Percentiles rank a stretch among this genome's conserved stretches.
These are phyloP conservation scores for Globisporangium echinulatum DNA, from an alignment of 352 stramenopile genomes.

Conservation along the genomic window DNA sequence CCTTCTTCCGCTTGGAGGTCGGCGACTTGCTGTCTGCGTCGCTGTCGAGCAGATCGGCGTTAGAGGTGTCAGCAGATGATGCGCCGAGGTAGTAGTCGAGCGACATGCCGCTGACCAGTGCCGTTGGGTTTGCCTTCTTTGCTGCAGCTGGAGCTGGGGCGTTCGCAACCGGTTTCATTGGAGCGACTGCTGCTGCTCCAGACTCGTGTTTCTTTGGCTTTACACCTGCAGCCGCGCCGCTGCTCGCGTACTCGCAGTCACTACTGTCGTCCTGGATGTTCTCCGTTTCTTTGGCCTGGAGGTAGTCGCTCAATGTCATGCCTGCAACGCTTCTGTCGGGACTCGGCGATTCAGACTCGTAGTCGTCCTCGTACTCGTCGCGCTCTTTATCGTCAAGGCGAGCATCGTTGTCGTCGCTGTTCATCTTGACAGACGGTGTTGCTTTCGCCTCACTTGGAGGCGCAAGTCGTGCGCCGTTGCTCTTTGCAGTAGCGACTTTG, in stretches of 20 bases:
- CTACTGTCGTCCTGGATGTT: conserved; percentile 3
- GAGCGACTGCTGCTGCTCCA: not conserved
- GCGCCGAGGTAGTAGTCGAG: conserved; percentile 55
- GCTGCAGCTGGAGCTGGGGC: not conserved
- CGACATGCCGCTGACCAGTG: conserved; percentile 50
- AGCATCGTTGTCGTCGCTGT: conserved; percentile 1
- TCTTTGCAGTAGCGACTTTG: too few species aligned
- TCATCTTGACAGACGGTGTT: not conserved
- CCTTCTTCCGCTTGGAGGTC: conserved; percentile 26
- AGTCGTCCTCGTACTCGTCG: conserved; percentile 35
- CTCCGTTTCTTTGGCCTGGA: conserved; percentile 21
- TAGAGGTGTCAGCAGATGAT: conserved; percentile 7
- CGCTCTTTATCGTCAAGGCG: conserved; percentile 1
- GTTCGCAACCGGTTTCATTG: conserved; percentile 14
- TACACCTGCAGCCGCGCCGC: not conserved
- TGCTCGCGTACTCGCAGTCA: not conserved
- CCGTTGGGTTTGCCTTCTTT: conserved; percentile 17
- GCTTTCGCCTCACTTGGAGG: conserved; percentile 1
- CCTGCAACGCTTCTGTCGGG: conserved; percentile 27
- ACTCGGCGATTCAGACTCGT: conserved; percentile 29
- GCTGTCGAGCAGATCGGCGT: conserved; percentile 9
- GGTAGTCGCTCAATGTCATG: conserved; percentile 54
- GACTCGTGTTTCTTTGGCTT: conserved; percentile 8
- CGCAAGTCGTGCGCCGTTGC: too few species aligned
- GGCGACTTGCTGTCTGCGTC: conserved; percentile 24